Evolutionary conservation across 139 green algal genomes (phyloP).

Genomic region (Coelastrella sp.): DNA sequence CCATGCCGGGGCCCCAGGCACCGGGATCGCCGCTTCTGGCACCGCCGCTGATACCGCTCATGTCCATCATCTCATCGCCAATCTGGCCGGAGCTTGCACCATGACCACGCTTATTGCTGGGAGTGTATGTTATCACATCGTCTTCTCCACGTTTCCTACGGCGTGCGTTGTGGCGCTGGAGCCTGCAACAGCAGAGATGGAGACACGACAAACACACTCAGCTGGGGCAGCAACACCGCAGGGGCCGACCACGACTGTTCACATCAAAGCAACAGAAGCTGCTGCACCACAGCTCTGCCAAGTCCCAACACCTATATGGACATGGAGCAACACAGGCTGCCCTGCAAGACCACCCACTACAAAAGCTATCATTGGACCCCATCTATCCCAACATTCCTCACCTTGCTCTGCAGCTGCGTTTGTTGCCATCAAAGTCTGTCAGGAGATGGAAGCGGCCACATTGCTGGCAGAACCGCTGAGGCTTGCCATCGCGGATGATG

Average conservation of each 20-base stretch:
- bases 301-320: neutral
- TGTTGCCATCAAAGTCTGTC: constrained; percentile 89
- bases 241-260: too few species aligned
- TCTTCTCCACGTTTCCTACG: constrained; percentile 47
- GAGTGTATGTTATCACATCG: neutral
- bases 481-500: constrained; percentile 69
- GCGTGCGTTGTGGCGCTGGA: constrained; percentile 47
- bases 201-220: neutral
- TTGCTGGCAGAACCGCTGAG: constrained; percentile 93
- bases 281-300: too few species aligned
- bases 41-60: neutral
- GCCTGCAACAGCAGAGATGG: neutral
- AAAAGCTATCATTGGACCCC: too few species aligned
- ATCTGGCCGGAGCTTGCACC: constrained; percentile 9
- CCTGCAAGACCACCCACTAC: too few species aligned
- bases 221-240: too few species aligned
- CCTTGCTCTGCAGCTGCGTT: constrained; percentile 80
- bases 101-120: neutral
- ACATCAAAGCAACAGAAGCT: too few species aligned
- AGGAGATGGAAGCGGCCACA: constrained; percentile 92
- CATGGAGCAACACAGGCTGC: too few species aligned
- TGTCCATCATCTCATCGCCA: constrained; percentile 1
- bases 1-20: neutral
- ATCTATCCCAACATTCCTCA: neutral
- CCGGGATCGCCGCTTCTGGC: neutral